These are phyloP conservation scores for Tricladium varicosporioides DNA, from an alignment of 2,329 filamentous ascomycete species.

Conservation along the genomic window DNA sequence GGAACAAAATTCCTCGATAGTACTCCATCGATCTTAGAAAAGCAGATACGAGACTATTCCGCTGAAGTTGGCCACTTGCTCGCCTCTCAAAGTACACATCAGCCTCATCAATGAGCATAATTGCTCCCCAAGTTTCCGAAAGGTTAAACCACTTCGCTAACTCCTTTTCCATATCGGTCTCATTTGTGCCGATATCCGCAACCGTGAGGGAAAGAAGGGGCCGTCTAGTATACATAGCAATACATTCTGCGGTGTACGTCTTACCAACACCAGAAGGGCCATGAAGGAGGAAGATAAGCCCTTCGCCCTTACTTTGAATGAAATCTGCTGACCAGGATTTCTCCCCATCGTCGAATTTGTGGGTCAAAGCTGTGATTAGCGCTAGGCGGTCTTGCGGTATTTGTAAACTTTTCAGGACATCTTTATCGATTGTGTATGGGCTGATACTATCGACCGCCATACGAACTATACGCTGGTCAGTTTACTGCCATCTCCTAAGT, in stretches of 20 bases:
- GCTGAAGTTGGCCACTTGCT: constrained; percentile 27
- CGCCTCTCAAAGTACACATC: constrained; percentile 45
- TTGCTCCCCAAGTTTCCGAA: constrained; percentile 47
- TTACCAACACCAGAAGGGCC: constrained; percentile 14
- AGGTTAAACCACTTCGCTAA: constrained; percentile 47
- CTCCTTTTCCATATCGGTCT: constrained; percentile 41
- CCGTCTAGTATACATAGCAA: constrained; percentile 15
- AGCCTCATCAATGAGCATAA: constrained; percentile 50
- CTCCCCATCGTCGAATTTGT: background rate
- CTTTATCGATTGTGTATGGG: too few species aligned
- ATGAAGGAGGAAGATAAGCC: constrained; percentile 18
- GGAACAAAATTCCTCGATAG: constrained; percentile 40
- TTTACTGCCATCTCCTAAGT: too few species aligned
- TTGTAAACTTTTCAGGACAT: too few species aligned
- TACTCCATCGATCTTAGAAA: constrained; percentile 40
- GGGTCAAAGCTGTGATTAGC: background rate
- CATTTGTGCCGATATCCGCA: constrained; percentile 46
- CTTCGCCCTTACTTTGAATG: constrained; percentile 15
- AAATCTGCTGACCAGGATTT: constrained; percentile 9
- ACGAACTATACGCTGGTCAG: too few species aligned
- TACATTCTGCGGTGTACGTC: constrained; percentile 21
- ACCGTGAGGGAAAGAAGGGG: constrained; percentile 35
- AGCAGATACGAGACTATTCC: constrained; percentile 35
- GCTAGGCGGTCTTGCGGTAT: background rate
- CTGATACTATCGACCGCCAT: too few species aligned